Evolutionary conservation across 73 alveolate species (phyloP).

Genomic region (Tetrahymena malaccensis): DNA sequence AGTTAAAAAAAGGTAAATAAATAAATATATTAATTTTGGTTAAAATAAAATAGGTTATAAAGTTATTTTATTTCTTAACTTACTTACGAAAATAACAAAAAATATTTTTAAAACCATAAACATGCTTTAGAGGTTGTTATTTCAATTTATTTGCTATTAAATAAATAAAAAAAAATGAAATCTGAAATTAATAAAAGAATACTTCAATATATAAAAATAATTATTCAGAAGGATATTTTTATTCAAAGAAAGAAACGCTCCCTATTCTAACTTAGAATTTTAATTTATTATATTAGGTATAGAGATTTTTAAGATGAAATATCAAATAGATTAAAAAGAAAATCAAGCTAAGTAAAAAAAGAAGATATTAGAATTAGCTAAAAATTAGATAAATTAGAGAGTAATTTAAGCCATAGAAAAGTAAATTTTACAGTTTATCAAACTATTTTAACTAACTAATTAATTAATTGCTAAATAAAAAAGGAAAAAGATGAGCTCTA

Average conservation of each 20-base stretch:
- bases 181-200: too few relatives aligned
- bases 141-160: too few relatives aligned
- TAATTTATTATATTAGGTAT: background rate
- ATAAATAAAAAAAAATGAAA: too few relatives aligned
- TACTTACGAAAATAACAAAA: too few relatives aligned
- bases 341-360: background rate
- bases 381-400: background rate
- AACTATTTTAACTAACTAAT: background rate
- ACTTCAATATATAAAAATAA: too few relatives aligned
- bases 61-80: too few relatives aligned
- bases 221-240: too few relatives aligned
- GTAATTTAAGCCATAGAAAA: background rate
- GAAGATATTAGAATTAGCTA: background rate
- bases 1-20: background rate
- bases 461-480: background rate
- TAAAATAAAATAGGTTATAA: too few relatives aligned
- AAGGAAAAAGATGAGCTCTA: background rate
- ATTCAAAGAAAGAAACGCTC: too few relatives aligned
- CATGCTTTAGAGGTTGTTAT: too few relatives aligned
- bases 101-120: too few relatives aligned
- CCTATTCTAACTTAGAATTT: background rate
- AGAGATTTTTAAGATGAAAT: background rate
- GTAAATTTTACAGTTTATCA: background rate
- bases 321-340: background rate
- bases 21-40: background rate